Conservation (phyloP, 2,329 filamentous ascomycete species). For the Trichothecium sympodiale region DNA sequence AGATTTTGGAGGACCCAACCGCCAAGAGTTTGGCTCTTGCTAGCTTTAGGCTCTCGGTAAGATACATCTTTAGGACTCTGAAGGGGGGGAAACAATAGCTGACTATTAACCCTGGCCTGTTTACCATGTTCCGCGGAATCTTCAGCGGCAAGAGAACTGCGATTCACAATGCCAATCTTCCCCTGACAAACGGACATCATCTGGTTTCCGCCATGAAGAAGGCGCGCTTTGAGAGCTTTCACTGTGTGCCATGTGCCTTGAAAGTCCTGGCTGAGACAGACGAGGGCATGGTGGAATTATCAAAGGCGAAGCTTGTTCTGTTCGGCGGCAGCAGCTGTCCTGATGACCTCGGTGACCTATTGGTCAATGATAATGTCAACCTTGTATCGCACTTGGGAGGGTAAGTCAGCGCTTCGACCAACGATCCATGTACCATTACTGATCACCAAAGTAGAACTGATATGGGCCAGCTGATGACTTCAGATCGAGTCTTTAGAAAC, state of each 20-base stretch:
- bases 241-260: constrained; percentile 52
- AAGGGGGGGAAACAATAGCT: constrained; percentile 4
- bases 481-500: constrained; percentile 32
- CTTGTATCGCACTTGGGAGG: constrained; percentile 45
- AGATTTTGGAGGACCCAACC: too few relatives aligned
- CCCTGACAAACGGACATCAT: constrained; percentile 37
- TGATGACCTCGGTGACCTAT: constrained; percentile 42
- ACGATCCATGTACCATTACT: not conserved
- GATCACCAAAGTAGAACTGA: constrained; percentile 32
- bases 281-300: constrained; percentile 37
- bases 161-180: constrained; percentile 42
- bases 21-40: constrained; percentile 7
- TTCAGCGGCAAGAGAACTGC: constrained; percentile 36
- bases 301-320: constrained; percentile 37
- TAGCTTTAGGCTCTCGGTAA: constrained; percentile 8
- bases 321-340: constrained; percentile 49
- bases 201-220: constrained; percentile 30
- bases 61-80: not conserved
- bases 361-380: constrained; percentile 42
- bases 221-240: constrained; percentile 36
- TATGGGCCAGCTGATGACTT: constrained; percentile 51
- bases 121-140: constrained; percentile 41
- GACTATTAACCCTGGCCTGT: constrained; percentile 46
- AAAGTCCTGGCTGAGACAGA: constrained; percentile 50
- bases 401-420: constrained; percentile 18